phyloP scores from a whole-genome alignment of 352 stramenopile genomes.

The Pseudoperonospora humuli region DNA sequence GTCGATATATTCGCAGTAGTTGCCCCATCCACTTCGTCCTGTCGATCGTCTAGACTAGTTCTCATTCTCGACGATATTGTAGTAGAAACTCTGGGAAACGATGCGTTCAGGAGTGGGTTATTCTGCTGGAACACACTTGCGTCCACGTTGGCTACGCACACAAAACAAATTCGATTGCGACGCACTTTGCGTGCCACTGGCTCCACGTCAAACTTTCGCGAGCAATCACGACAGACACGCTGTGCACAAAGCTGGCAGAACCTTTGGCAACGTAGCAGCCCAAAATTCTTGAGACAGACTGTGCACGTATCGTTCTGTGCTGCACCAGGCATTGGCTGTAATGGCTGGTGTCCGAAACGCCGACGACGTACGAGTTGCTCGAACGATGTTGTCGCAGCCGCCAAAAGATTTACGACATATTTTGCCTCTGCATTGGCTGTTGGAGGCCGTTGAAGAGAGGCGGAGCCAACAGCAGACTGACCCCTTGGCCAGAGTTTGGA shows the following conservation, averaged over 20 bases:
- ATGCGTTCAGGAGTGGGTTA: slow-evolving; percentile 17
- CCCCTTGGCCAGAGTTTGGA: slow-evolving; percentile 16
- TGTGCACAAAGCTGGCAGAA: slow-evolving; percentile 65
- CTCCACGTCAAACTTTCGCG: slow-evolving; percentile 64
- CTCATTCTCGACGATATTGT: neutral
- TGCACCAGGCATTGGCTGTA: slow-evolving; percentile 30
- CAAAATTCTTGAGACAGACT: slow-evolving; percentile 46
- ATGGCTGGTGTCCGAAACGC: slow-evolving; percentile 44
- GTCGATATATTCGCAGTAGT: slow-evolving; percentile 14
- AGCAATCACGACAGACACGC: slow-evolving; percentile 54
- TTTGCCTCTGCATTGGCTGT: slow-evolving; percentile 32
- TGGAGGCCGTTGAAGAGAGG: neutral
- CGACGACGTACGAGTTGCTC: slow-evolving; percentile 48
- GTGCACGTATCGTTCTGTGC: slow-evolving; percentile 28
- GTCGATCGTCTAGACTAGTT: neutral
- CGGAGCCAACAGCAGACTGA: neutral
- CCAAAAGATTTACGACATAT: slow-evolving; percentile 44
- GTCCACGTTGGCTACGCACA: slow-evolving; percentile 50
- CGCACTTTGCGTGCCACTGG: slow-evolving; percentile 33
- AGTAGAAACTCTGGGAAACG: slow-evolving; percentile 12
- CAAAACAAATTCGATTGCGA: slow-evolving; percentile 53
- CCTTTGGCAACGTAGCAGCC: slow-evolving; percentile 40
- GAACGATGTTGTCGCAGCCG: slow-evolving; percentile 40
- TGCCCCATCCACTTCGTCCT: slow-evolving; percentile 1
- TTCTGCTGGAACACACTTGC: slow-evolving; percentile 35